Conservation (phyloP, 441 rosid genomes). For the Aleurites moluccanus region DNA sequence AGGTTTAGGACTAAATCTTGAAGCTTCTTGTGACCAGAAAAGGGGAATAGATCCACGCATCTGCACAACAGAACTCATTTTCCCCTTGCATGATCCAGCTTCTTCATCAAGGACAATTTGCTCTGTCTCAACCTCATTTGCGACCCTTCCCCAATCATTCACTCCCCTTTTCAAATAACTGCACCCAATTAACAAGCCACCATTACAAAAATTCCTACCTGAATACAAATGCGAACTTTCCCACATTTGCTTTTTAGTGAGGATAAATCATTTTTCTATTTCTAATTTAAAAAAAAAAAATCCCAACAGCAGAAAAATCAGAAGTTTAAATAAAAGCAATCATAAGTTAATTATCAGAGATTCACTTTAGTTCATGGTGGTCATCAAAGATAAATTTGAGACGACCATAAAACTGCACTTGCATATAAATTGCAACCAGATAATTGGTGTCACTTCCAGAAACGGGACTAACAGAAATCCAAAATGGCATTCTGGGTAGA, state of each 20-base stretch:
- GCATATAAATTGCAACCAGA: too few species aligned
- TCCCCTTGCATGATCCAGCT: slow-evolving; percentile 93
- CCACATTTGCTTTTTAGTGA: neutral
- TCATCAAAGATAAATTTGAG: neutral
- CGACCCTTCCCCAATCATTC: slow-evolving; percentile 98
- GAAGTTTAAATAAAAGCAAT: neutral
- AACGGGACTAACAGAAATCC: too few species aligned
- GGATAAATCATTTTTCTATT: neutral
- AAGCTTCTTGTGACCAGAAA: slow-evolving; percentile 99
- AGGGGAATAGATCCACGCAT: slow-evolving; percentile 99
- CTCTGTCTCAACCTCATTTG: slow-evolving; percentile 99
- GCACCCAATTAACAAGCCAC: slow-evolving; percentile 28
- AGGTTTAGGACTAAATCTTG: slow-evolving; percentile 98
- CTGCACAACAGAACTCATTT: slow-evolving; percentile 98
- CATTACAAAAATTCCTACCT: slow-evolving; percentile 4
- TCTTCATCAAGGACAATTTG: slow-evolving; percentile 96
- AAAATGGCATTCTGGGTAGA: neutral
- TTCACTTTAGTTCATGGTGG: neutral
- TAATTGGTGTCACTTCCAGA: neutral
- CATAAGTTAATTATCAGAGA: neutral
- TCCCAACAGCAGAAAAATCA: neutral
- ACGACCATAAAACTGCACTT: neutral
- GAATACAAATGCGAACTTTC: neutral
- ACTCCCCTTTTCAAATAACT: slow-evolving; percentile 99
- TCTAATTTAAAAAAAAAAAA: neutral